phyloP scores from a whole-genome alignment of 148 eudicot species.

The Pharnaceum exiguum region DNA sequence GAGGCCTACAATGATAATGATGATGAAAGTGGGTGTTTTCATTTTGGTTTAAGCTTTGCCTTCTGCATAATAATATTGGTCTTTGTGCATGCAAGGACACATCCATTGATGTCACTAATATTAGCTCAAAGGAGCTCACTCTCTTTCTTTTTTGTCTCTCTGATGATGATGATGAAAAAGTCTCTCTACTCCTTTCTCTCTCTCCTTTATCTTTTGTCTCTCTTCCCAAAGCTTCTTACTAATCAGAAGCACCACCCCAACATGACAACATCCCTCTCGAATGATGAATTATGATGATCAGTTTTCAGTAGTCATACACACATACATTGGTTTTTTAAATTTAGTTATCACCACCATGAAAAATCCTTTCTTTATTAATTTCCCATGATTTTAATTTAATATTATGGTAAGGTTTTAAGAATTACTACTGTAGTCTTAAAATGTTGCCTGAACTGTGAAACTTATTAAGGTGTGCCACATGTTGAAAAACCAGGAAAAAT shows the following conservation, averaged over 20 bases:
- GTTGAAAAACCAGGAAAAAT: too few relatives aligned
- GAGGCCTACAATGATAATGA: slow-evolving; percentile 43
- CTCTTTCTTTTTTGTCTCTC: neutral
- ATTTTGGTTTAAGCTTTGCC: slow-evolving; percentile 20
- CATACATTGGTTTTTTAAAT: slow-evolving; percentile 20
- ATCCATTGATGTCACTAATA: slow-evolving; percentile 37
- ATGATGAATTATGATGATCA: too few relatives aligned
- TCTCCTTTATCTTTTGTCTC: slow-evolving; percentile 5
- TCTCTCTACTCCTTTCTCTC: too few relatives aligned
- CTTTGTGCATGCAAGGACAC: slow-evolving; percentile 41
- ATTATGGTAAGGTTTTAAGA: too few relatives aligned
- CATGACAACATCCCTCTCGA: slow-evolving; percentile 10
- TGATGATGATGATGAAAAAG: too few relatives aligned
- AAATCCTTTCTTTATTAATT: too few relatives aligned
- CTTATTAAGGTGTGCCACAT: too few relatives aligned
- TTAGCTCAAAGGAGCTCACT: too few relatives aligned
- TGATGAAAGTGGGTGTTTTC: slow-evolving; percentile 32
- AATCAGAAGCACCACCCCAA: slow-evolving; percentile 22
- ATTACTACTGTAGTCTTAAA: too few relatives aligned
- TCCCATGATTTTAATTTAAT: too few relatives aligned
- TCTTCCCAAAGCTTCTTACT: slow-evolving; percentile 9
- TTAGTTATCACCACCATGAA: neutral
- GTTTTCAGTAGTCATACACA: too few relatives aligned
- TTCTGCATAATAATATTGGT: slow-evolving; percentile 37
- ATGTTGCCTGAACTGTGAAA: too few relatives aligned